Evolutionary conservation across 2,329 filamentous ascomycete genomes (phyloP), one percentile per base, ranked within the genome.

Genomic region (Nigrograna mackinnonii): DNA sequence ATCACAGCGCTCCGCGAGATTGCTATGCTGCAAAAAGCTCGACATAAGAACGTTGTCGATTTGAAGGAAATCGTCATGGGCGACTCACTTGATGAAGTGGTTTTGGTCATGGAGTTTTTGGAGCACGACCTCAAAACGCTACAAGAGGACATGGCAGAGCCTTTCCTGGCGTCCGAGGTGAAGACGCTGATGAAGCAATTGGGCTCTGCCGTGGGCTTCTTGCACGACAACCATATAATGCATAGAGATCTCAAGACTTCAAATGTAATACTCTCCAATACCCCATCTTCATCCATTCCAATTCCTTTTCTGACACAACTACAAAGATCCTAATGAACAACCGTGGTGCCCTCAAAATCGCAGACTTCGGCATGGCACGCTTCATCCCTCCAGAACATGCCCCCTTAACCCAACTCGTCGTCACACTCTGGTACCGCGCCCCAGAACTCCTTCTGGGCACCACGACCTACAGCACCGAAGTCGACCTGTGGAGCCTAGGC

Each of bases 281-380:
- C 16, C 4, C 4, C 31, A 9, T 4, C 34, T 36, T 19, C 4
- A 26, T 9, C 16, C 18, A 4, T 20, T 35, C 18, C 14, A 11
- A 6, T 22, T 32, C 33, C 39, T 11, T 18, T n/a, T 13, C 19
- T 30, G 5, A 28, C 24, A 32, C 24, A 33, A 95, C 91, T 3
- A 92, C 88, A 36, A 96, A 96, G 62, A 84, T 99, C 35, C 84
- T 99, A 35, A 86, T 99, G 72, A 95, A 90, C 75, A 97, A 97
- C 74, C 88, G 91, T 34, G 94, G 94, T 34, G 85, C 88, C 66
- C 85, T 99, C 69, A 96, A 96, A 70, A 86, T 99, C 51, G 94
- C 94, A 46, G 94, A 99, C 71, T 99, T 99, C 64, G 94, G 94
- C 67, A 96, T 99, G 90, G 92, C 94, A 3, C 83, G 94, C 20